Base-by-base conservation (phyloP, 441 rosid genomes). In the Croton laevigatus region DNA sequence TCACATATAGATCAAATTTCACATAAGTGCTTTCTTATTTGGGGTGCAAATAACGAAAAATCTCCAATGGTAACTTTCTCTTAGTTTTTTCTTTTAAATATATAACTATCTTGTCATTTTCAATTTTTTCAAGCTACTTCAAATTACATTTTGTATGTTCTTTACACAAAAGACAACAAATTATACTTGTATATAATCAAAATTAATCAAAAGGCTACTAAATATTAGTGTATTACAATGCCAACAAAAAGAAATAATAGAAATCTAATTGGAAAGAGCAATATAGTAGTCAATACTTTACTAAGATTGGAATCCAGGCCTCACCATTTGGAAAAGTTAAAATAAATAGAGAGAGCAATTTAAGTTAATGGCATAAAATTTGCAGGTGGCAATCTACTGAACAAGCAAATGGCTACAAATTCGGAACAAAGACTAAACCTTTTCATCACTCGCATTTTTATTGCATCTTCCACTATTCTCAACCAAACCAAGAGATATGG, bases 391-490 rank as follows among this genome's bases (percentile, higher is more conserved):
- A 48, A 44, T 45, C 59, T 14, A 46, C 49, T 59, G 2, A 37
- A 48, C 11, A 10, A 44, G 45, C 45, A 37, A 67, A 68, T 49
- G 59, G 45, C 64, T 45, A 67, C 20, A 46, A 53, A 76, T 51
- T 63, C 20, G 55, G 61, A 61, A 34, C 1, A 57, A 73, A 46
- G 36, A 36, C 38, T 70, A 58, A 71, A 92, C 99, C 98, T 92
- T 94, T 80, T 94, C 98, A 38, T 89, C 90, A 44, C 53, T 75
- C 57, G 86, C 98, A 69, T 92, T 94, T 82, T 90, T 90, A 71
- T 80, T 94, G 90, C 99, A 94, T 85, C 98, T 89, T 74, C 98
- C 97, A 55, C 97, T 92, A 78, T 94, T 94, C 85, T 94, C 98
- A 42, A 89, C 96, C 86, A 90, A 83, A 44, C 85, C 89, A 76